Evolutionary conservation across 2,329 filamentous ascomycete species (phyloP).

Genomic region (Exserohilum rostratum): DNA sequence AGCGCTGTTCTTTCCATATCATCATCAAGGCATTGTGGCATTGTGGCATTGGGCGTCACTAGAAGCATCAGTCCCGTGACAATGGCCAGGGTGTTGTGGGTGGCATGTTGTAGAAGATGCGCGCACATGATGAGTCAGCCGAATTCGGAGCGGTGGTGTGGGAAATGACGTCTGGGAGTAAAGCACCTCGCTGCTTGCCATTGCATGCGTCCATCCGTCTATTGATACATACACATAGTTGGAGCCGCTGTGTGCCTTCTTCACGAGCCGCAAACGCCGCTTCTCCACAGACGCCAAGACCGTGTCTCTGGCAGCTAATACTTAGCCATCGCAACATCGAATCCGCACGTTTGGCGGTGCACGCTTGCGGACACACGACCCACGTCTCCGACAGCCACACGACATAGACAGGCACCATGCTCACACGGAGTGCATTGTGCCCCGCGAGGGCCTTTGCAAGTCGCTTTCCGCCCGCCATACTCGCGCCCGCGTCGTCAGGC

Average conservation of each 20-base stretch:
- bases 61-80: neutral
- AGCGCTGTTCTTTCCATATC: too few relatives aligned
- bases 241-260: neutral
- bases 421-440: constrained; percentile 39
- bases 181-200: neutral
- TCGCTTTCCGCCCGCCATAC: constrained; percentile 35
- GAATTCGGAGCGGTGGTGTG: neutral
- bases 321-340: neutral
- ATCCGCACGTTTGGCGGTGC: constrained; percentile 10
- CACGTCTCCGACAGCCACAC: neutral
- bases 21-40: too few relatives aligned
- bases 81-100: neutral
- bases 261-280: neutral
- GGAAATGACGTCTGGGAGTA: constrained; percentile 6
- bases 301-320: constrained; percentile 4
- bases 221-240: too few relatives aligned
- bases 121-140: constrained; percentile 8
- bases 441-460: constrained; percentile 38
- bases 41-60: neutral
- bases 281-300: constrained; percentile 12
- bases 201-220: too few relatives aligned
- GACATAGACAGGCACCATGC: constrained; percentile 25
- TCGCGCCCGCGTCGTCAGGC: constrained; percentile 28
- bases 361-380: constrained; percentile 7
- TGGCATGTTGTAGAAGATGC: neutral